Conservation (phyloP, 2,329 filamentous ascomycete genomes). For the Fusarium penzigii region DNA sequence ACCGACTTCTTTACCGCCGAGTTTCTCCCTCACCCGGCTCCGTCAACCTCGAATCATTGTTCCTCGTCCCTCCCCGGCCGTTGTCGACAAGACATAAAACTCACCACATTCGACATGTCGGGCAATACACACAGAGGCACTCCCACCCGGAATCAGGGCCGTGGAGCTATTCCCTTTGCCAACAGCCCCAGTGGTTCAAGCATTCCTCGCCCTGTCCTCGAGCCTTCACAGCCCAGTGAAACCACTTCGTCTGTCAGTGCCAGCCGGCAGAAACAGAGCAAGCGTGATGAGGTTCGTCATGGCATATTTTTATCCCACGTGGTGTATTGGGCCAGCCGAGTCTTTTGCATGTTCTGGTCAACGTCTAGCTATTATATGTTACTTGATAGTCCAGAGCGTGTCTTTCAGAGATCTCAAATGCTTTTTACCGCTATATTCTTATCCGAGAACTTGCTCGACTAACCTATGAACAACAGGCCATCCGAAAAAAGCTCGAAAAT, state of each 20-base stretch:
- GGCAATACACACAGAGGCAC: constrained; percentile 69
- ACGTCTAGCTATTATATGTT: not conserved
- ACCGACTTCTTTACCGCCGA: constrained; percentile 5
- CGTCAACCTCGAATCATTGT: constrained; percentile 19
- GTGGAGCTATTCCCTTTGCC: constrained; percentile 60
- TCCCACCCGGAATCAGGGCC: constrained; percentile 61
- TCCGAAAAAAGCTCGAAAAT: constrained; percentile 93
- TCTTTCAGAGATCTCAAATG: constrained; percentile 6
- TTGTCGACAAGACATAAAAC: constrained; percentile 3
- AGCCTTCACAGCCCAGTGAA: constrained; percentile 57
- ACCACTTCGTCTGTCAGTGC: constrained; percentile 75
- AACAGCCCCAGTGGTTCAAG: constrained; percentile 63
- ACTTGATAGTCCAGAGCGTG: not conserved
- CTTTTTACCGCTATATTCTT: constrained; percentile 11
- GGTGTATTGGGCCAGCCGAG: not conserved
- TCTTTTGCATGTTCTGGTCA: not conserved
- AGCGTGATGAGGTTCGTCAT: constrained; percentile 89
- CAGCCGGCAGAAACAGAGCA: constrained; percentile 93
- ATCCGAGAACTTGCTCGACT: constrained; percentile 9
- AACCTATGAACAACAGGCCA: constrained; percentile 64
- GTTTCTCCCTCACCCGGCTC: not conserved
- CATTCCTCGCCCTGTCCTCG: constrained; percentile 73
- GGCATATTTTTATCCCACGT: constrained; percentile 5
- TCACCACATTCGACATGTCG: constrained; percentile 46
- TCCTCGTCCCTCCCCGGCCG: constrained; percentile 3